Conservation (phyloP, 1,284 basidiomycete species). For the Omphalotus olearius region DNA sequence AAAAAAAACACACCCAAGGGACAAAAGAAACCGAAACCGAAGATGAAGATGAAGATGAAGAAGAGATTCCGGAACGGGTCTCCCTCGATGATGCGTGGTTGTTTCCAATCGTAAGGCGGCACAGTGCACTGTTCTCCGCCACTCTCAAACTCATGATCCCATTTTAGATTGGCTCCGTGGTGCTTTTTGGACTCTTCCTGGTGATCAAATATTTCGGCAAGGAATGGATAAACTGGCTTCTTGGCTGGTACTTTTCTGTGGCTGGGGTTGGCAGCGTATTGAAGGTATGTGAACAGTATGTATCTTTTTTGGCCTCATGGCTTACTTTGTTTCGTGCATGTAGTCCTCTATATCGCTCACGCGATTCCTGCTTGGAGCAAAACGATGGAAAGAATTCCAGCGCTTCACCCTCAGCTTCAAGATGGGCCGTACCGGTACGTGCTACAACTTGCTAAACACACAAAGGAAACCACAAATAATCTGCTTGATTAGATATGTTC, state of each 20-base stretch:
- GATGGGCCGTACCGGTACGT: conserved; percentile 8
- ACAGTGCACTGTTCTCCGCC: background rate
- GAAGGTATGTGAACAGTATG: conserved; percentile 45
- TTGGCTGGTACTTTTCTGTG: conserved; percentile 75
- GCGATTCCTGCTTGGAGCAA: conserved; percentile 31
- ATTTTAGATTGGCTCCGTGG: conserved; percentile 57
- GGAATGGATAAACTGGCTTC: conserved; percentile 77
- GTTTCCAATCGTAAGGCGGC: conserved; percentile 59
- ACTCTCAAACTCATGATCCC: background rate
- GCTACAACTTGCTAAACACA: background rate
- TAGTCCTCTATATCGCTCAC: conserved; percentile 40
- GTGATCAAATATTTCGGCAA: conserved; percentile 76
- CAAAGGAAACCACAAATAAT: background rate
- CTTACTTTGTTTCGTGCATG: background rate
- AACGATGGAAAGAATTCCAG: conserved; percentile 13
- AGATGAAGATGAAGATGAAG: conserved; percentile 53
- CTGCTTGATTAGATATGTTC: conserved; percentile 31
- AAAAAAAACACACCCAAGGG: conserved; percentile 21
- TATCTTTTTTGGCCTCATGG: background rate
- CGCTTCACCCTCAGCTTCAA: conserved; percentile 10
- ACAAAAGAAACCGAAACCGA: conserved; percentile 33
- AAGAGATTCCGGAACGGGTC: conserved; percentile 52
- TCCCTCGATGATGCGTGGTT: conserved; percentile 69
- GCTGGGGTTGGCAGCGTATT: conserved; percentile 65
- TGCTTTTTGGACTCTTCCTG: conserved; percentile 65